A percentile compares a stretch with the other conserved stretches of the same genome.
phyloP scores from a whole-genome alignment of 2,329 filamentous ascomycete species.

The Neobulgaria alba region DNA sequence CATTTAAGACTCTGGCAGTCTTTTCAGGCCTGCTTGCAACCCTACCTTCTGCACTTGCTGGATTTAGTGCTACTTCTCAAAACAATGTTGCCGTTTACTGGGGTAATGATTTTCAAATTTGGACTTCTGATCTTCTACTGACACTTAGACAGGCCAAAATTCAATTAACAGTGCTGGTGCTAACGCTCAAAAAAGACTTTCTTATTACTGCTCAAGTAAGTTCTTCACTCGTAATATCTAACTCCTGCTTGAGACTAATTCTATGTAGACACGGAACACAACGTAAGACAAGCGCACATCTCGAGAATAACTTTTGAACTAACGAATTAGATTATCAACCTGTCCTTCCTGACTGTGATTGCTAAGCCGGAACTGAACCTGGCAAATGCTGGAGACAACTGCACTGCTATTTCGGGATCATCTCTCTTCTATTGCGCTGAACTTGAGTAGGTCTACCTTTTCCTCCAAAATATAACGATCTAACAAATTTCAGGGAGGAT shows the following conservation, averaged over 20 bases:
- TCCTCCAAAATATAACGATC: not conserved
- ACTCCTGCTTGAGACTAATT: not conserved
- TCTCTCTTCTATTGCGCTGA: conserved; percentile 52
- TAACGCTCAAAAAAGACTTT: conserved; percentile 44
- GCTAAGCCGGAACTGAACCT: conserved; percentile 51
- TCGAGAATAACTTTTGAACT: conserved; percentile 34
- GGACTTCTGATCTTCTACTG: too few species aligned
- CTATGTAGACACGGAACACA: conserved; percentile 28
- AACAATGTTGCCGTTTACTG: conserved; percentile 1
- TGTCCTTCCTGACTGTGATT: conserved; percentile 55
- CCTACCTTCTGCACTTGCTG: not conserved
- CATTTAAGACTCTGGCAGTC: not conserved
- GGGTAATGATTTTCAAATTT: too few species aligned
- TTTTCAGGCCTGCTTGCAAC: not conserved
- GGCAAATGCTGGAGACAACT: conserved; percentile 53
- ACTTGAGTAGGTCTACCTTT: conserved; percentile 45
- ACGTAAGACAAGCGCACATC: conserved; percentile 24
- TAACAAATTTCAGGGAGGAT: conserved; percentile 29
- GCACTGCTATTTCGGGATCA: conserved; percentile 49
- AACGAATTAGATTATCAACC: conserved; percentile 52
- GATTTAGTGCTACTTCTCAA: not conserved
- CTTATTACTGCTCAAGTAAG: conserved; percentile 51
- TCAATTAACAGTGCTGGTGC: conserved; percentile 40
- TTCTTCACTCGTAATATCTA: conserved; percentile 5
- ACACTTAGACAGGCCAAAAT: conserved; percentile 45